Conservation (phyloP, 352 stramenopile species). For the Pythium vanterpoolii region DNA sequence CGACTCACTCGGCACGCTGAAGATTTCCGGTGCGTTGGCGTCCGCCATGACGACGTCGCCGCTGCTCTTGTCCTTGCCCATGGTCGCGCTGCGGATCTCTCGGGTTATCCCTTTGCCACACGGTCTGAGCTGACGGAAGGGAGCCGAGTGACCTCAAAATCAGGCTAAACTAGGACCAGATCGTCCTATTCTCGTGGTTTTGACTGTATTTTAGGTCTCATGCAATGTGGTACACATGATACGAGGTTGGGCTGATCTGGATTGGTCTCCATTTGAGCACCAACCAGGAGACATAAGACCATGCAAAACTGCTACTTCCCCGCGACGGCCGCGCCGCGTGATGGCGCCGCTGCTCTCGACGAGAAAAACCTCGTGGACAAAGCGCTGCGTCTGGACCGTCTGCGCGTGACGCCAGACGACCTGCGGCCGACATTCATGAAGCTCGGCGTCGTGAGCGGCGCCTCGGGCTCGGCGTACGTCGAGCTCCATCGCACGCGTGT, state of each 20-base stretch:
- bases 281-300: slow-evolving; percentile 8
- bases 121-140: slow-evolving; percentile 4
- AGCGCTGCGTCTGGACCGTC: slow-evolving; percentile 31
- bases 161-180: neutral
- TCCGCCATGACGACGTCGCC: slow-evolving; percentile 28
- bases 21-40: slow-evolving; percentile 22
- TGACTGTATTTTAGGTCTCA: neutral
- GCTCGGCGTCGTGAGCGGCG: slow-evolving; percentile 72
- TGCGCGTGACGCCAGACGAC: slow-evolving; percentile 65
- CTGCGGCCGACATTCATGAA: slow-evolving; percentile 86
- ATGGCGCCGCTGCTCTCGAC: slow-evolving; percentile 1
- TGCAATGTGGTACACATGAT: slow-evolving; percentile 7
- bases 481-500: slow-evolving; percentile 86
- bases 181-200: neutral
- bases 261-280: neutral
- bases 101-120: slow-evolving; percentile 15
- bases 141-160: neutral
- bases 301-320: slow-evolving; percentile 90
- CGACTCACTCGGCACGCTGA: slow-evolving; percentile 31
- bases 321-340: slow-evolving; percentile 25
- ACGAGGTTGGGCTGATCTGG: neutral
- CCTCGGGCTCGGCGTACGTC: slow-evolving; percentile 87
- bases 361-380: slow-evolving; percentile 28
- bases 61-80: slow-evolving; percentile 27
- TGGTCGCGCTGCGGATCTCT: slow-evolving; percentile 5